Conservation (phyloP, 768 basidiomycete genomes). For the Collybia sordida region DNA sequence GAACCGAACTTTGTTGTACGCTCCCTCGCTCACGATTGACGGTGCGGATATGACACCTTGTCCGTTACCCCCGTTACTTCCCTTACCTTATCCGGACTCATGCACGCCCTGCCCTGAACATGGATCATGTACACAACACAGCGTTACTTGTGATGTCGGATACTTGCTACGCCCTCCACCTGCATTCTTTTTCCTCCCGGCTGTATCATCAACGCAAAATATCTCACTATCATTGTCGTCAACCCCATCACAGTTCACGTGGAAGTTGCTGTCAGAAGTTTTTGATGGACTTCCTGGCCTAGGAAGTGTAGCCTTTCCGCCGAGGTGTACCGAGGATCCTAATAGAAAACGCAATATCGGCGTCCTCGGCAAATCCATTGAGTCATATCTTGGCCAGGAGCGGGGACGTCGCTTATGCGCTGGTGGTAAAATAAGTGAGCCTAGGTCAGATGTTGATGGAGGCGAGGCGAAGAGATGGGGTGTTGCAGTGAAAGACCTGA, state of each 20-base stretch:
- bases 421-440: conserved; percentile 37
- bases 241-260: conserved; percentile 37
- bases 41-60: conserved; percentile 39
- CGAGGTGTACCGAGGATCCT: conserved; percentile 77
- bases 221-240: conserved; percentile 40
- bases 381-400: conserved; percentile 59
- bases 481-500: conserved; percentile 55
- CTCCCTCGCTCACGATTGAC: conserved; percentile 10
- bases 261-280: conserved; percentile 44
- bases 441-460: conserved; percentile 46
- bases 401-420: conserved; percentile 66
- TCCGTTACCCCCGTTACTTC: conserved; percentile 53
- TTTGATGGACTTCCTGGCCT: conserved; percentile 74
- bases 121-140: conserved; percentile 56
- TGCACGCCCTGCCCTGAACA: conserved; percentile 78
- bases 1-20: conserved; percentile 47
- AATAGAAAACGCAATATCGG: conserved; percentile 73
- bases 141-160: conserved; percentile 65
- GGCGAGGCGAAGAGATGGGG: conserved; percentile 82
- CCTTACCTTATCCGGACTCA: conserved; percentile 54
- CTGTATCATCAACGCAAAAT: conserved; percentile 30
- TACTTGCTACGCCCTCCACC: conserved; percentile 67
- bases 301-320: conserved; percentile 76
- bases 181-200: conserved; percentile 50
- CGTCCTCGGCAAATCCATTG: conserved; percentile 69